Evolutionary conservation across 257 asterid genomes (phyloP).

Genomic region (Ehretia macrophylla): DNA sequence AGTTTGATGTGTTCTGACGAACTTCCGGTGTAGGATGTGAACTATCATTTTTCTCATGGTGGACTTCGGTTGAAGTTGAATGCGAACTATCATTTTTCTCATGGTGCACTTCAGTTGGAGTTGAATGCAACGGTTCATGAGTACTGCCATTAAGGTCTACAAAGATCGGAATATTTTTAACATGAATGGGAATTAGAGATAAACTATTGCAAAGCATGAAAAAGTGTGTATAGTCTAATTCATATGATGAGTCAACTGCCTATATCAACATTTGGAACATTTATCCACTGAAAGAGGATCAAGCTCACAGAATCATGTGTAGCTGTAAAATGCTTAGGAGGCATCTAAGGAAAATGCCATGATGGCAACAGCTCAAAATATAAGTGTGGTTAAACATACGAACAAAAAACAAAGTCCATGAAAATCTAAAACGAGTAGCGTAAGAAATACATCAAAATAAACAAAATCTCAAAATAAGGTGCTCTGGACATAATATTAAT

Average conservation of each 20-base stretch:
- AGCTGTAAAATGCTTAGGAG: too few species aligned
- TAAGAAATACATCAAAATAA: too few species aligned
- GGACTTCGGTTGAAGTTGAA: constrained; percentile 39
- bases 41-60: constrained; percentile 27
- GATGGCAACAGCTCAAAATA: too few species aligned
- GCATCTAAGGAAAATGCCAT: too few species aligned
- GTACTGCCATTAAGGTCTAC: constrained; percentile 42
- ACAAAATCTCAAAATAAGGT: too few species aligned
- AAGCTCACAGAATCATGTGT: background rate
- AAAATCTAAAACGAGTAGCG: too few species aligned
- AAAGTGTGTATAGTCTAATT: too few species aligned
- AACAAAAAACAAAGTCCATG: too few species aligned
- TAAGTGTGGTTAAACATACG: too few species aligned
- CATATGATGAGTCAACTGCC: too few species aligned
- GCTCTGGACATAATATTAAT: too few species aligned
- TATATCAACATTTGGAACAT: too few species aligned
- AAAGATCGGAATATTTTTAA: background rate
- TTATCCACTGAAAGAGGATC: background rate
- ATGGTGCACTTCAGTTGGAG: constrained; percentile 38
- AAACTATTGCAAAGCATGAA: background rate
- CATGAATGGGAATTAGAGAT: background rate
- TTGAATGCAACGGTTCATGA: constrained; percentile 29
- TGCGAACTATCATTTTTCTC: constrained; percentile 28
- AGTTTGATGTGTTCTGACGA: constrained; percentile 15
- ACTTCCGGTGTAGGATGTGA: constrained; percentile 29